phyloP scores from a whole-genome alignment of 768 basidiomycete species.

The Pleurotus tuoliensis region DNA sequence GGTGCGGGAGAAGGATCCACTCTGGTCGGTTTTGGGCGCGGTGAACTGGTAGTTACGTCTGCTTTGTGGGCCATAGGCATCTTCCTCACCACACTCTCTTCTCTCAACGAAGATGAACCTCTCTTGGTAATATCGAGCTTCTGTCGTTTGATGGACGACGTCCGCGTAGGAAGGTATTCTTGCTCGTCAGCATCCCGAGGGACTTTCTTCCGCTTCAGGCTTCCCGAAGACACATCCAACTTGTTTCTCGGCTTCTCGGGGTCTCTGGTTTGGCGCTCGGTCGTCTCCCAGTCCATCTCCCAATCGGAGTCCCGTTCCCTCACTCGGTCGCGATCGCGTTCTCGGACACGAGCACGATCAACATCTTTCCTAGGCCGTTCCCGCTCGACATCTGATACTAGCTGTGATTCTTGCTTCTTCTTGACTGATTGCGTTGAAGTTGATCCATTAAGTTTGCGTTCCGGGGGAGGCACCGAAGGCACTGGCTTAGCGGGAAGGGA shows the following conservation, averaged over 20 bases:
- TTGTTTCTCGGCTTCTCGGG: not conserved
- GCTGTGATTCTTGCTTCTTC: constrained; percentile 13
- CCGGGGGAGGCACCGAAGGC: constrained; percentile 22
- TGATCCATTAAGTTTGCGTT: constrained; percentile 16
- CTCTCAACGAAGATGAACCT: constrained; percentile 11
- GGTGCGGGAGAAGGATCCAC: constrained; percentile 33
- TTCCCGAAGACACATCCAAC: not conserved
- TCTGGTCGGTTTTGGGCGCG: constrained; percentile 13
- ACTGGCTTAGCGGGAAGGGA: constrained; percentile 31
- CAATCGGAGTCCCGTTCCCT: constrained; percentile 14
- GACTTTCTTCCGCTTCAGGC: constrained; percentile 38
- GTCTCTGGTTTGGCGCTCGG: not conserved
- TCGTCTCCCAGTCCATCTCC: constrained; percentile 1
- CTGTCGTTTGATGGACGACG: constrained; percentile 34
- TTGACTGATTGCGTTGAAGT: constrained; percentile 12
- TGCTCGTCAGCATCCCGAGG: constrained; percentile 26
- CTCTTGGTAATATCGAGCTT: constrained; percentile 31
- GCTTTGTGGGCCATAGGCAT: constrained; percentile 34
- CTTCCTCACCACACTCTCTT: constrained; percentile 7
- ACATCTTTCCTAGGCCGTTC: constrained; percentile 11
- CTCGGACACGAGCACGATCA: constrained; percentile 8
- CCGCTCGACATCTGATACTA: constrained; percentile 16
- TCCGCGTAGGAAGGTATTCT: constrained; percentile 16
- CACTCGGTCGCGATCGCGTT: constrained; percentile 2
- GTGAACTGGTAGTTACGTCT: constrained; percentile 9